A percentile compares a stretch with the other conserved stretches of the same genome.
These are phyloP conservation scores for Corylus heterophylla DNA, from an alignment of 306 rosid genomes.

Conservation along the genomic window DNA sequence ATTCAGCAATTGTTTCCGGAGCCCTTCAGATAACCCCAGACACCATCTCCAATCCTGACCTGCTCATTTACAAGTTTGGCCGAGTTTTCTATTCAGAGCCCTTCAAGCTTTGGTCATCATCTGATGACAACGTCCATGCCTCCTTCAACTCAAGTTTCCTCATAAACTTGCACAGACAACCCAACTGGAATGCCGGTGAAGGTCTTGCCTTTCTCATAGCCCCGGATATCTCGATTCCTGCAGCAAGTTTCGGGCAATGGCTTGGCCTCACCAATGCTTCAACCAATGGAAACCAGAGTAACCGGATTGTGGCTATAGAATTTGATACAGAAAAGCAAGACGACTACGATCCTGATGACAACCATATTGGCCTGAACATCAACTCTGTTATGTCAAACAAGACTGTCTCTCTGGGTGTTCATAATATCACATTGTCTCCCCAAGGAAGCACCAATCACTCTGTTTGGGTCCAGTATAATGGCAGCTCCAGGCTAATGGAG, in stretches of 20 bases:
- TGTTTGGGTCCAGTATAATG: conserved; percentile 44
- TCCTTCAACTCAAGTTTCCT: conserved; percentile 49
- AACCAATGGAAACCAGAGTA: conserved; percentile 24
- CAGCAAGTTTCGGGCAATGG: conserved; percentile 42
- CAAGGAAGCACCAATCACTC: not conserved
- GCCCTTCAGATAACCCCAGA: conserved; percentile 57
- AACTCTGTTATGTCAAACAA: conserved; percentile 38
- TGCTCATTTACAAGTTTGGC: conserved; percentile 31
- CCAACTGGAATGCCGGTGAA: conserved; percentile 31
- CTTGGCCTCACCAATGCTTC: conserved; percentile 47
- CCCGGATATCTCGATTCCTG: conserved; percentile 28
- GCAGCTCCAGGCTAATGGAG: conserved; percentile 35
- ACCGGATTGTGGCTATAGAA: conserved; percentile 45
- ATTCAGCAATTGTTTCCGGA: conserved; percentile 5
- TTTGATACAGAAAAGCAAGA: conserved; percentile 47
- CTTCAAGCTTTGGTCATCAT: conserved; percentile 37
- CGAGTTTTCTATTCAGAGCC: conserved; percentile 35
- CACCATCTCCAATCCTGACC: not conserved
- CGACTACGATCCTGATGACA: conserved; percentile 32
- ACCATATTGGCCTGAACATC: conserved; percentile 49
- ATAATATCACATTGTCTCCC: conserved; percentile 30
- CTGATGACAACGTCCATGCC: conserved; percentile 31
- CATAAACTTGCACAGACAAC: conserved; percentile 28
- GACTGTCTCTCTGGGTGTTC: conserved; percentile 10
- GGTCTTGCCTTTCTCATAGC: conserved; percentile 54